A percentile compares a stretch with the other conserved stretches of the same genome.
Evolutionary conservation across 768 basidiomycete genomes (phyloP).

Genomic region (Russula sp.): DNA sequence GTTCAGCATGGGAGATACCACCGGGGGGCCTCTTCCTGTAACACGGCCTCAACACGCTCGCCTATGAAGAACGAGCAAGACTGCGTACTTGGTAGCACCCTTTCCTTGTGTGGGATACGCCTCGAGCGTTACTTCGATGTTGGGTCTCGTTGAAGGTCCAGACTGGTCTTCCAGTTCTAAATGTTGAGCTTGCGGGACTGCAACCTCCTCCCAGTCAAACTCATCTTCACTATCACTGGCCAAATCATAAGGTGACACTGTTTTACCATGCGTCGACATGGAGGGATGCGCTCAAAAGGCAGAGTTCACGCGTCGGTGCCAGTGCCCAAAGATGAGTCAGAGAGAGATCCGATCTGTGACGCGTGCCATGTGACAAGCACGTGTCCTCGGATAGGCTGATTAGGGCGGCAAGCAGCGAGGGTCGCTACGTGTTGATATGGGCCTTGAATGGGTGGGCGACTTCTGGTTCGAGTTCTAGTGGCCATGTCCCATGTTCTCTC

Average conservation of each 20-base stretch:
- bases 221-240: conserved; percentile 16
- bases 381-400: not conserved
- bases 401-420: too few species aligned
- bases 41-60: not conserved
- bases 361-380: not conserved
- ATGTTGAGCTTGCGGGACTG: conserved; percentile 7
- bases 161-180: conserved; percentile 15
- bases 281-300: conserved; percentile 3
- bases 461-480: too few species aligned
- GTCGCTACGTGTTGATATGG: too few species aligned
- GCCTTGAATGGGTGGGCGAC: too few species aligned
- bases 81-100: conserved; percentile 41
- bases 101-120: conserved; percentile 34
- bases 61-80: not conserved
- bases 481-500: too few species aligned
- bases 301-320: not conserved
- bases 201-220: conserved; percentile 22
- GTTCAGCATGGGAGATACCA: conserved; percentile 51
- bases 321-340: not conserved
- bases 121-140: conserved; percentile 70
- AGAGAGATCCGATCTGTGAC: not conserved
- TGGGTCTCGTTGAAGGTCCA: conserved; percentile 30
- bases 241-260: not conserved
- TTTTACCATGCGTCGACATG: conserved; percentile 3
- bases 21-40: conserved; percentile 34